phyloP scores from a whole-genome alignment of 768 basidiomycete species.

The Pleurotus salmoneostramineus region DNA sequence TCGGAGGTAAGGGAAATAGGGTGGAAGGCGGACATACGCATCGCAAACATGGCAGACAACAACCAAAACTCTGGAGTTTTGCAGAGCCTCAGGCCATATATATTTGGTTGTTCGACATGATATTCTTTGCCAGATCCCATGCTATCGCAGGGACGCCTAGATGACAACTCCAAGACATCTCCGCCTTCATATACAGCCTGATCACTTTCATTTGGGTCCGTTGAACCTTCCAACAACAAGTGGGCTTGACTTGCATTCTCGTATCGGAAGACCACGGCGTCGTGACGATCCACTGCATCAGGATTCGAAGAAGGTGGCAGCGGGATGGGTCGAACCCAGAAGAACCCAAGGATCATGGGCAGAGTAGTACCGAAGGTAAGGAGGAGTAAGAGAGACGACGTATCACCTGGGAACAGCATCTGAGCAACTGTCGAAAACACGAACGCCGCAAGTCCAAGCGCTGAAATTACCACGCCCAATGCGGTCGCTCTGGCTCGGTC shows the following conservation, averaged over 20 bases:
- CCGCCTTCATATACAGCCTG: constrained; percentile 14
- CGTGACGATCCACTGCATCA: constrained; percentile 9
- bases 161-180: neutral
- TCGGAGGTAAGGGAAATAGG: neutral
- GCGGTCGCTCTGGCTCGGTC: constrained; percentile 70
- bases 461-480: constrained; percentile 77
- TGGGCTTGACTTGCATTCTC: constrained; percentile 8
- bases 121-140: neutral
- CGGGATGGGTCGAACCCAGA: constrained; percentile 67
- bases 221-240: constrained; percentile 6
- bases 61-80: constrained; percentile 22
- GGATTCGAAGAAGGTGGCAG: constrained; percentile 35
- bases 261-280: constrained; percentile 13
- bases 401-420: constrained; percentile 69
- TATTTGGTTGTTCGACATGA: constrained; percentile 13
- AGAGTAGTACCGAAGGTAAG: constrained; percentile 75
- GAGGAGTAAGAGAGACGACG: constrained; percentile 70
- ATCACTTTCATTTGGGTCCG: neutral
- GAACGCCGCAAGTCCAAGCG: constrained; percentile 90
- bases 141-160: neutral
- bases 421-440: constrained; percentile 79
- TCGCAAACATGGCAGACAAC: constrained; percentile 43
- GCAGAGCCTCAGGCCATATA: constrained; percentile 18
- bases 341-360: constrained; percentile 76
- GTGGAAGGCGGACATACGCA: constrained; percentile 41